phyloP scores from a whole-genome alignment of 2,329 filamentous ascomycete genomes.

The Ploettnerulaceae sp. region DNA sequence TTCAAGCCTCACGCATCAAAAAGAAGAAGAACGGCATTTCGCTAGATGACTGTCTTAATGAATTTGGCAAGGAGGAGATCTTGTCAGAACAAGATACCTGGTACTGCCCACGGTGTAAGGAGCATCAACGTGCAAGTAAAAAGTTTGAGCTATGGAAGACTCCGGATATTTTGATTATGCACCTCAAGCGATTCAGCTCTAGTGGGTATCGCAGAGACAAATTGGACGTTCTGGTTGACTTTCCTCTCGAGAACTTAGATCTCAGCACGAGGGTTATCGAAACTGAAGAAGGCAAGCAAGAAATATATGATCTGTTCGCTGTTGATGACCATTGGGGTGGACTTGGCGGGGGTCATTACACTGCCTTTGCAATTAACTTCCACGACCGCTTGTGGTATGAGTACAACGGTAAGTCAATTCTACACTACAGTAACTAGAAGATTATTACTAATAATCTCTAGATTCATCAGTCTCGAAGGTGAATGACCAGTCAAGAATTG shows the following conservation, averaged over 20 bases:
- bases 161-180: constrained; percentile 90
- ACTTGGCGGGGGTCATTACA: constrained; percentile 93
- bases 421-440: background rate
- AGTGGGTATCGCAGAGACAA: constrained; percentile 81
- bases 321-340: constrained; percentile 96
- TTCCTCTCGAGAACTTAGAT: constrained; percentile 83
- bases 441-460: constrained; percentile 44
- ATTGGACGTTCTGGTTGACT: constrained; percentile 85
- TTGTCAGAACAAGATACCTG: constrained; percentile 94
- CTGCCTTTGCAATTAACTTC: constrained; percentile 90
- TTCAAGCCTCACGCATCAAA: constrained; percentile 55
- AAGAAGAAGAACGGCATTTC: constrained; percentile 73
- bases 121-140: constrained; percentile 86
- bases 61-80: constrained; percentile 91
- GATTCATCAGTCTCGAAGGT: constrained; percentile 68
- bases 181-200: constrained; percentile 92
- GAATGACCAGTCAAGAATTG: constrained; percentile 55
- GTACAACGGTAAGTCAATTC: constrained; percentile 74
- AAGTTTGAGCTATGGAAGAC: constrained; percentile 97
- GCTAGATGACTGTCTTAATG: constrained; percentile 85
- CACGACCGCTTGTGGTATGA: constrained; percentile 87
- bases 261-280: constrained; percentile 74
- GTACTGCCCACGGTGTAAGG: constrained; percentile 96
- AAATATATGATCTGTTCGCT: constrained; percentile 88
- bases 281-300: constrained; percentile 72